phyloP scores from a whole-genome alignment of 2,329 filamentous ascomycete genomes.

The Arachnomyces sp. region DNA sequence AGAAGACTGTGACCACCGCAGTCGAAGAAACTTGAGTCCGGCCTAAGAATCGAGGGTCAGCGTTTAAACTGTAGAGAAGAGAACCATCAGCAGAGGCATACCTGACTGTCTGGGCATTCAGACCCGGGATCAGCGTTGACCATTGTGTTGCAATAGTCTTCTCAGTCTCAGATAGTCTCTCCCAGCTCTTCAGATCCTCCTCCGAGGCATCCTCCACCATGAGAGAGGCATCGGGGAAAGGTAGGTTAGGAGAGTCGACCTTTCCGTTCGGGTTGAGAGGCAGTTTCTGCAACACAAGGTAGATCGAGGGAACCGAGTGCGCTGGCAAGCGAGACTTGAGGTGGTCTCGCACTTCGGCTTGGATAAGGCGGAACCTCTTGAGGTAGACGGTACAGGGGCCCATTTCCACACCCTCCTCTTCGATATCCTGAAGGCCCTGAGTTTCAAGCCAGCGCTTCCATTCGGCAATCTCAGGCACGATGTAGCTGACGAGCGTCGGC shows the following conservation, averaged over 20 bases:
- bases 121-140: conserved; percentile 53
- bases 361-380: too few relatives aligned
- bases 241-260: conserved; percentile 68
- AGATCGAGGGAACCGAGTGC: too few relatives aligned
- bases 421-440: conserved; percentile 44
- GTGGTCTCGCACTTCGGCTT: too few relatives aligned
- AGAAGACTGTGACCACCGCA: conserved; percentile 72
- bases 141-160: conserved; percentile 62
- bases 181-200: too few relatives aligned
- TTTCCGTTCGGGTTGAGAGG: conserved; percentile 83
- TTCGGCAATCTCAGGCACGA: conserved; percentile 70
- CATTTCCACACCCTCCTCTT: too few relatives aligned
- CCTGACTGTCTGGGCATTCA: too few relatives aligned
- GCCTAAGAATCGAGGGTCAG: too few relatives aligned
- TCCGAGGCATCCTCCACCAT: conserved; percentile 36
- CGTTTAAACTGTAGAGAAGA: too few relatives aligned
- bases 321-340: too few relatives aligned
- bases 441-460: conserved; percentile 62
- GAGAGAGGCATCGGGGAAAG: conserved; percentile 68
- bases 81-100: too few relatives aligned
- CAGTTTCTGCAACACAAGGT: conserved; percentile 25
- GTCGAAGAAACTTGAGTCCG: conserved; percentile 62
- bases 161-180: conserved; percentile 48
- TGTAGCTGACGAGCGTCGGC: conserved; percentile 76
- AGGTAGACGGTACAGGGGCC: too few relatives aligned